These are phyloP conservation scores for Candida pini DNA, from an alignment of 805 yeast species.

Conservation along the genomic window DNA sequence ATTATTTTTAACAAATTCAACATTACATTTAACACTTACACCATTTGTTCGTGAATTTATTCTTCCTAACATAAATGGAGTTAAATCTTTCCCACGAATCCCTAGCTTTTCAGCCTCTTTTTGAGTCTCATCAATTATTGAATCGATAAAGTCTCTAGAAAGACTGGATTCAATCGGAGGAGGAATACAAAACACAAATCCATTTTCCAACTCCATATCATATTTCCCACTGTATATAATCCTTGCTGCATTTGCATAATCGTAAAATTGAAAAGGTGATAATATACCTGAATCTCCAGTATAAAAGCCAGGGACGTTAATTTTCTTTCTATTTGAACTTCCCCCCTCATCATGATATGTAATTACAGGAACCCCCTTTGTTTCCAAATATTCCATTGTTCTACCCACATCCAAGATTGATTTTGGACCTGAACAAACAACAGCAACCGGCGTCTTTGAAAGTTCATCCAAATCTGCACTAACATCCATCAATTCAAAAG, in stretches of 20 bases:
- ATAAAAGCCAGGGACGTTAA: conserved; percentile 75
- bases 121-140: conserved; percentile 54
- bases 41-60: conserved; percentile 70
- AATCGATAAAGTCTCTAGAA: conserved; percentile 43
- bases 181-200: conserved; percentile 76
- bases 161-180: conserved; percentile 66
- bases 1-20: conserved; percentile 72
- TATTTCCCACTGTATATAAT: conserved; percentile 45
- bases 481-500: conserved; percentile 70
- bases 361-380: conserved; percentile 84
- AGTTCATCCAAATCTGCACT: conserved; percentile 86
- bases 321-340: conserved; percentile 39
- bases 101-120: conserved; percentile 46
- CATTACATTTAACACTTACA: conserved; percentile 60
- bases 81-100: conserved; percentile 65
- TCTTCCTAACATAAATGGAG: conserved; percentile 68
- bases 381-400: conserved; percentile 82
- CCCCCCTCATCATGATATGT: conserved; percentile 36
- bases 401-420: conserved; percentile 73
- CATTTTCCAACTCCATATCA: conserved; percentile 51
- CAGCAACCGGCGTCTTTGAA: conserved; percentile 77
- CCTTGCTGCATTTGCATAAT: conserved; percentile 54
- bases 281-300: conserved; percentile 66
- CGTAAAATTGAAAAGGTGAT: conserved; percentile 62
- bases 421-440: conserved; percentile 92